Base-by-base conservation (phyloP, 2,329 filamentous ascomycete species). In the Phyllosticta paracitricarpa region DNA sequence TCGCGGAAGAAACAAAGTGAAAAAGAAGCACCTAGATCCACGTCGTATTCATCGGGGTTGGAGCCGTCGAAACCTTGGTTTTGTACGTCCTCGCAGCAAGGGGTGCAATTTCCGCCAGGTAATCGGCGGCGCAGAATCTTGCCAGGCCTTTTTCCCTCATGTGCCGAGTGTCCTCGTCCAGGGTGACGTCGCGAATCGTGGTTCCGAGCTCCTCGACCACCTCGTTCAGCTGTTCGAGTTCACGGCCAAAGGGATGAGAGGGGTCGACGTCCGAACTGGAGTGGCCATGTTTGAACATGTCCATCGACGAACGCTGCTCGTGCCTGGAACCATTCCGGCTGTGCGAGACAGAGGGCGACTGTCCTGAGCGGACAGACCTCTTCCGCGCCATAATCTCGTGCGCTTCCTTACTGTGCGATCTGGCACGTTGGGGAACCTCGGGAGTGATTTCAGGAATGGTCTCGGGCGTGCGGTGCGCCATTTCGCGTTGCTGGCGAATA, bases 211-310 rank as follows among this genome's bases (percentile, higher is more conserved):
- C 92, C 76, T 97, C 94, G 0, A 88, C 93, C 17, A 97, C 83
- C 75, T 97, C 94, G 59, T 91, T 91, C 25, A 97, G 89, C 75
- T 97, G 89, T 61, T 90, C 91, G 59, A 97, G 79, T 75, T 99
- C 94, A 57, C 88, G 86, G 59, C 90, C 90, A 69, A 97, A 97
- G 0, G 93, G 93, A 72, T 94, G 84, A 54, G 75, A 67, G 28
- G 78, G 40, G 74, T 82, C 65, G 70, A 72, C 68, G 62, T 65
- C 69, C 66, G 67, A 68, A 17, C 40, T 48, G 14, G 40, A 48
- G 14, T 48, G 40, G 62, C 69, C 66, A 61, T 63, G 67, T 6
- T 56, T 24, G 71, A 80, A 76, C 70, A 78, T 74, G 65, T 80
- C 75, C 56, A 73, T 48, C 9, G 74, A 76, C 33, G 70, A 64